Evolutionary conservation across 1,139 yeast genomes (phyloP), one percentile per base, ranked within the genome.

Genomic region (Candida albicans): DNA sequence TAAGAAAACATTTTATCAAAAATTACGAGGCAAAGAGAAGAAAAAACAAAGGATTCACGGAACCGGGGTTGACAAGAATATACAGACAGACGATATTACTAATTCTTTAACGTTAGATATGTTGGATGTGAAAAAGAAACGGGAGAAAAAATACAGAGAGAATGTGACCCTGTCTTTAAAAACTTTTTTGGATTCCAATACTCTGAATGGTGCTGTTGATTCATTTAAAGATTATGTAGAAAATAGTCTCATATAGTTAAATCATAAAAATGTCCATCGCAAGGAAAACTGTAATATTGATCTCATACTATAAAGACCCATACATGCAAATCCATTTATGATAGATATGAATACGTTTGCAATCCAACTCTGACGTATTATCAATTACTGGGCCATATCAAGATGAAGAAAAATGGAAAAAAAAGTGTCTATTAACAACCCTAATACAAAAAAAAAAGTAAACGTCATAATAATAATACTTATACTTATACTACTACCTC

Each of bases 141-240:
- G 26, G 24, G 35, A 37, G 15, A 24, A 25, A n/a, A 13, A 31
- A n/a, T 37, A 37, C 13, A 37, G 26, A 7, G 40, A 37, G 24
- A 35, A 37, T 10, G 40, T 37, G 7, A 37, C 13, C n/a, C 13
- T 37, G 15, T 37, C 40, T 4, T 37, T 37, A 8, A 10, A 37
- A 32, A 25, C 34, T n/a, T 37, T 37, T 32, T 26, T 37, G 24
- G 35, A 25, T 9, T 35, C 40, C 4, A 37, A 37, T 14, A 31
- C 24, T 14, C 35, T 31, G 35, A 37, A 9, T n/a, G 26, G 12
- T 30, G 40, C 32, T 2, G 40, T 37, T 13, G 40, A 37, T 26
- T 37, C 40, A 14, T 37, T 37, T 15, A 37, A 37, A 32, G 40
- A 37, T 32, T 37, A 31, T 25, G 40, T 37, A 13, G 40, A 37